These are phyloP conservation scores for Tetrapisispora iriomotensis DNA, from an alignment of 805 yeast species.

Conservation along the genomic window DNA sequence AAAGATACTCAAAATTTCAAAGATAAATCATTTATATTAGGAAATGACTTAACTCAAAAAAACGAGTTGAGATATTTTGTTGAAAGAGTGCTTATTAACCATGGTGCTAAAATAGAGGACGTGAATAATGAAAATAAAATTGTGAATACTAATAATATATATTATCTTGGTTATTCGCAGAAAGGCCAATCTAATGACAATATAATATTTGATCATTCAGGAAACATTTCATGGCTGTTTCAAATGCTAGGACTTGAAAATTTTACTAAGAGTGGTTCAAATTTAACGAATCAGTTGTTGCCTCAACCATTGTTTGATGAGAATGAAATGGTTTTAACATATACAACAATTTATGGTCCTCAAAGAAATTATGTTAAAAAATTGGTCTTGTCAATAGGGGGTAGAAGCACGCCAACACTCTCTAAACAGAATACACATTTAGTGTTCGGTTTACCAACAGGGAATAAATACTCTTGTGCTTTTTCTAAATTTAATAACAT, in stretches of 20 bases:
- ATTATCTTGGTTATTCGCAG: neutral
- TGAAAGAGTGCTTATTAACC: neutral
- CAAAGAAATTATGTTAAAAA: slow-evolving; percentile 63
- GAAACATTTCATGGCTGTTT: slow-evolving; percentile 72
- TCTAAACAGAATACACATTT: slow-evolving; percentile 61
- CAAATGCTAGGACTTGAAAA: slow-evolving; percentile 46
- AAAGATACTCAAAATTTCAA: slow-evolving; percentile 2
- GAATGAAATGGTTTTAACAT: slow-evolving; percentile 44
- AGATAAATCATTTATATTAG: neutral
- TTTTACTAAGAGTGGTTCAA: slow-evolving; percentile 46
- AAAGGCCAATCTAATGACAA: no score
- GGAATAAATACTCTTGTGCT: slow-evolving; percentile 71
- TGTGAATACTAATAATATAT: neutral
- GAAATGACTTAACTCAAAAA: neutral
- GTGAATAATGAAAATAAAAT: neutral
- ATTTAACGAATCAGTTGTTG: slow-evolving; percentile 62
- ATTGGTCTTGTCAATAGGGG: slow-evolving; percentile 64
- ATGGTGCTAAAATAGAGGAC: neutral
- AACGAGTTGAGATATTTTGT: neutral
- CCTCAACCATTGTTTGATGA: slow-evolving; percentile 39
- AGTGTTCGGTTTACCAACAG: slow-evolving; percentile 54
- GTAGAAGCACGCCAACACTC: slow-evolving; percentile 56
- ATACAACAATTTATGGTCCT: slow-evolving; percentile 79
- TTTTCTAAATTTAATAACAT: neutral
- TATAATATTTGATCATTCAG: no score